These are phyloP conservation scores for Nicotiana tabacum DNA, from an alignment of 257 asterid species.

Conservation along the genomic window DNA sequence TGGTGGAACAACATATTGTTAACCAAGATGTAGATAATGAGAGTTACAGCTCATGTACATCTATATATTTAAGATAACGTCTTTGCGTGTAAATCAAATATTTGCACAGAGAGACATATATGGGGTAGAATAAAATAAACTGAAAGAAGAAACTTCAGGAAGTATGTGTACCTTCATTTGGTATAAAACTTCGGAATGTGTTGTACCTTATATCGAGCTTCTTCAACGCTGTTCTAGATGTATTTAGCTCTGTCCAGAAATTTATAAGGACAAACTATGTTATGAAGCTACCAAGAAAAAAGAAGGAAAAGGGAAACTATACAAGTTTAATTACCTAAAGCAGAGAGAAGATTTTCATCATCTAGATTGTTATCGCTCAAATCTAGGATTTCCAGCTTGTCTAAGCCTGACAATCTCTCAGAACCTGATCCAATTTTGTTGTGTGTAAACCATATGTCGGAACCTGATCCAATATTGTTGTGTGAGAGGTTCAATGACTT, in stretches of 20 bases:
- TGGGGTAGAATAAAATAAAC: neutral
- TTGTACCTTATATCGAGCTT: neutral
- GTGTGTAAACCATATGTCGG: neutral
- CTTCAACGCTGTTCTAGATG: neutral
- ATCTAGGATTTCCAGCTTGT: slow-evolving; percentile 10
- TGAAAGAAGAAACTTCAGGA: neutral
- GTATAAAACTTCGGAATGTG: neutral
- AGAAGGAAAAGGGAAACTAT: neutral
- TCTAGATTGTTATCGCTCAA: neutral
- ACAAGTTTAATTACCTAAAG: neutral
- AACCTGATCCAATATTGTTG: neutral
- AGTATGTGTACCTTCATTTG: neutral
- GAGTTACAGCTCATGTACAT: neutral
- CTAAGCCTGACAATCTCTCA: neutral
- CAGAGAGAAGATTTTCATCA: neutral
- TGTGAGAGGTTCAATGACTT: neutral
- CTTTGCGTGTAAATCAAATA: neutral
- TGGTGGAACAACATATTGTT: neutral
- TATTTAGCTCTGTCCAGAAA: neutral
- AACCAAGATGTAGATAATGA: neutral
- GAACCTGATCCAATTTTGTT: neutral
- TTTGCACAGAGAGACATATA: neutral
- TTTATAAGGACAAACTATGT: neutral
- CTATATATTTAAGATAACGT: neutral
- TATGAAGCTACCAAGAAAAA: neutral